These are phyloP conservation scores for Lagenaria siceraria DNA, from an alignment of 306 rosid genomes.

Conservation along the genomic window DNA sequence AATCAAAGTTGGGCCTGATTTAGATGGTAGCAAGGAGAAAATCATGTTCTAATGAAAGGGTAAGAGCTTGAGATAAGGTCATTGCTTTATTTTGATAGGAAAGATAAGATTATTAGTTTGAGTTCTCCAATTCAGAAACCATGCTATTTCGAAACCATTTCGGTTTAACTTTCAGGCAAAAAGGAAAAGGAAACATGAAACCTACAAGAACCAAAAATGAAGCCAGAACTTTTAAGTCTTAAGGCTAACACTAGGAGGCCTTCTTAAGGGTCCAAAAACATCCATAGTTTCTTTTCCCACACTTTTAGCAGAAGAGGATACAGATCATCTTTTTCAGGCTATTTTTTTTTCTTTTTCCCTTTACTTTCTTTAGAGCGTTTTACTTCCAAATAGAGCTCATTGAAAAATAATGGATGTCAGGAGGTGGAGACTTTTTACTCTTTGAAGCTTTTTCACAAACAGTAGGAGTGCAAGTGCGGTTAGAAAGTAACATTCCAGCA, in stretches of 20 bases:
- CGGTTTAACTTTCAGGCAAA: background rate
- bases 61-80: background rate
- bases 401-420: background rate
- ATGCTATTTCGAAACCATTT: background rate
- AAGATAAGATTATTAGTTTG: background rate
- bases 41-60: background rate
- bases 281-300: background rate
- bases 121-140: background rate
- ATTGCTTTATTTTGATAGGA: background rate
- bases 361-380: background rate
- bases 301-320: background rate
- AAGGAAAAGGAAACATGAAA: background rate
- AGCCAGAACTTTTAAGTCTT: background rate
- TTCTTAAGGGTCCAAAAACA: background rate
- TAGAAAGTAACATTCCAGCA: conserved; percentile 5
- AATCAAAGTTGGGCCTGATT: background rate
- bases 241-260: background rate
- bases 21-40: background rate
- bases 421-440: background rate
- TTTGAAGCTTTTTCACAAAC: background rate
- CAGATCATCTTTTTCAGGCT: background rate
- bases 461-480: conserved; percentile 1
- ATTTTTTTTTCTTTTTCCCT: background rate
- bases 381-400: background rate
- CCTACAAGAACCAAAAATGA: background rate